Conservation (phyloP, 805 yeast species). For the Soucietia sequanensis region DNA sequence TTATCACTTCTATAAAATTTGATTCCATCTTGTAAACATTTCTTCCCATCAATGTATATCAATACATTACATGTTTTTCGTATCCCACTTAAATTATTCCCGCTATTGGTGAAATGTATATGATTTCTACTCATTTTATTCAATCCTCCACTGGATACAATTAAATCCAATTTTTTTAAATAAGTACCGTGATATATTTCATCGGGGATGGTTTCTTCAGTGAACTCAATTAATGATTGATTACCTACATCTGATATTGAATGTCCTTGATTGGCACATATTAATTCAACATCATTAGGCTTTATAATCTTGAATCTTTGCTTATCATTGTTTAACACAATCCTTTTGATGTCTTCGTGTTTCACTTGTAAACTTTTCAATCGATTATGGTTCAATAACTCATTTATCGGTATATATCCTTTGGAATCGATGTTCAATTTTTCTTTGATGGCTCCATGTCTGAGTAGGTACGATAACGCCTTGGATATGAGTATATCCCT, state of each 20-base stretch:
- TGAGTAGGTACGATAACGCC: slow-evolving; percentile 66
- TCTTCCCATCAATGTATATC: slow-evolving; percentile 59
- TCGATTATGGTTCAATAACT: slow-evolving; percentile 55
- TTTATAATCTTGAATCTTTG: slow-evolving; percentile 58
- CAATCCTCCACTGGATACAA: slow-evolving; percentile 56
- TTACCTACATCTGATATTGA: slow-evolving; percentile 52
- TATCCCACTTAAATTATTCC: slow-evolving; percentile 64
- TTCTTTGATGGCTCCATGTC: slow-evolving; percentile 84
- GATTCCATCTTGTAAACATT: slow-evolving; percentile 43
- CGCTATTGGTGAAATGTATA: slow-evolving; percentile 75
- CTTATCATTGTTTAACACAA: slow-evolving; percentile 69
- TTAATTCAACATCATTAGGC: slow-evolving; percentile 21
- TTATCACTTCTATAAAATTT: slow-evolving; percentile 64
- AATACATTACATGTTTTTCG: slow-evolving; percentile 55
- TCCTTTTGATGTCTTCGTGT: slow-evolving; percentile 52
- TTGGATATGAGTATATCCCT: slow-evolving; percentile 65
- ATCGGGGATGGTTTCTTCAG: slow-evolving; percentile 45
- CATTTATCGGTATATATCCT: slow-evolving; percentile 63
- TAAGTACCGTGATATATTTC: slow-evolving; percentile 82
- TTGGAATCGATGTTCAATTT: slow-evolving; percentile 57
- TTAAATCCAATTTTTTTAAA: slow-evolving; percentile 42
- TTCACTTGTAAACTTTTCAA: slow-evolving; percentile 58
- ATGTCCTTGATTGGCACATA: slow-evolving; percentile 97
- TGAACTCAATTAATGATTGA: slow-evolving; percentile 36
- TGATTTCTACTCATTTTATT: slow-evolving; percentile 75